These are phyloP conservation scores for Juglanconis oblonga DNA, from an alignment of 2,329 filamentous ascomycete genomes.

Conservation along the genomic window DNA sequence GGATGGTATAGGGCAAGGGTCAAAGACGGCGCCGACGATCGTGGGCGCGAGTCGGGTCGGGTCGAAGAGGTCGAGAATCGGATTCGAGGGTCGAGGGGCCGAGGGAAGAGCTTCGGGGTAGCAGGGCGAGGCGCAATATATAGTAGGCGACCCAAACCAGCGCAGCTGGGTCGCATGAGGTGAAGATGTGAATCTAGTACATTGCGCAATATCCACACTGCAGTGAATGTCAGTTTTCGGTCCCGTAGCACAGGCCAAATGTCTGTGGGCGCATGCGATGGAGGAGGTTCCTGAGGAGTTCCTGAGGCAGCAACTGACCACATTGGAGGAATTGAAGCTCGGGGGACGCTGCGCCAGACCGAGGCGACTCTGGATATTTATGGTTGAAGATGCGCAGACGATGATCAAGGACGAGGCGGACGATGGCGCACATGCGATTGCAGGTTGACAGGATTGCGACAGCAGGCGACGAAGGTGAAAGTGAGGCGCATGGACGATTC, in stretches of 20 bases:
- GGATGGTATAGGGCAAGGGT: slow-evolving; percentile 19
- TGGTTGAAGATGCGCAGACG: neutral
- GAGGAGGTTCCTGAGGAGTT: neutral
- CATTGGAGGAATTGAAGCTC: slow-evolving; percentile 2
- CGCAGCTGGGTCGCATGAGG: slow-evolving; percentile 33
- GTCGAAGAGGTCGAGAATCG: slow-evolving; percentile 1
- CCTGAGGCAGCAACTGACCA: slow-evolving; percentile 17
- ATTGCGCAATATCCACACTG: slow-evolving; percentile 25
- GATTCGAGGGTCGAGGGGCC: slow-evolving; percentile 19
- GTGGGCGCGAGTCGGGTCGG: neutral
- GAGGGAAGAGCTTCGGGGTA: slow-evolving; percentile 9
- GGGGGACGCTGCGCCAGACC: neutral
- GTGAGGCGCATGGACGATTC: slow-evolving; percentile 10
- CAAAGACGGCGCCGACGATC: slow-evolving; percentile 4
- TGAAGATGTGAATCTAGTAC: slow-evolving; percentile 27
- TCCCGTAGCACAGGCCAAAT: neutral
- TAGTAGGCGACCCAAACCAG: slow-evolving; percentile 29
- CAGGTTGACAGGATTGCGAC: slow-evolving; percentile 10
- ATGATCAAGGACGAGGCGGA: slow-evolving; percentile 7
- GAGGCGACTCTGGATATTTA: slow-evolving; percentile 17
- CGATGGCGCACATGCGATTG: slow-evolving; percentile 12
- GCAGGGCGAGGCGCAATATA: slow-evolving; percentile 8
- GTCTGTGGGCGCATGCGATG: neutral
- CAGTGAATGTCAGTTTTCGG: slow-evolving; percentile 12
- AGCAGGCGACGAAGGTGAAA: slow-evolving; percentile 5